phyloP scores from a whole-genome alignment of 176 grass and related monocot genomes.

The Oryza brachyantha region DNA sequence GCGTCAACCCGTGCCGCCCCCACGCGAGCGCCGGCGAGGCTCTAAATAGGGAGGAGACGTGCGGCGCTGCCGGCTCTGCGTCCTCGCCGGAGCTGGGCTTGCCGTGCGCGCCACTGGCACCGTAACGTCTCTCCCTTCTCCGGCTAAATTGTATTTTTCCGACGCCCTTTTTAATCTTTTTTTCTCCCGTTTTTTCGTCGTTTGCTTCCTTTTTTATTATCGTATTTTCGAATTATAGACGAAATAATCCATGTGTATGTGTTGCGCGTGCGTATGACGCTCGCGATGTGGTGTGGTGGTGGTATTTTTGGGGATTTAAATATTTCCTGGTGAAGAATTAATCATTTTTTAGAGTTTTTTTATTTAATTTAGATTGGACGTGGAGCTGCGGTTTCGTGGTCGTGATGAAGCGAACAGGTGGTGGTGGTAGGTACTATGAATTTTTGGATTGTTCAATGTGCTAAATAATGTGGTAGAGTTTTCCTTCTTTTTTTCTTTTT shows the following conservation, averaged over 20 bases:
- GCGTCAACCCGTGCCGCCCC: neutral
- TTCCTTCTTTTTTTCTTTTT: too few species aligned
- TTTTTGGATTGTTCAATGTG: too few species aligned
- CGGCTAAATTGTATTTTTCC: slow-evolving; percentile 1
- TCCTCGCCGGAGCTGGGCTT: slow-evolving; percentile 34
- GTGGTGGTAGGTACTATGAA: neutral
- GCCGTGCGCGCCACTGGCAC: slow-evolving; percentile 39
- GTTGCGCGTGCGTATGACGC: neutral
- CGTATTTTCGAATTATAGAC: neutral
- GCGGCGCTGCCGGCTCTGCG: neutral
- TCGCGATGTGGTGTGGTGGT: slow-evolving; percentile 13
- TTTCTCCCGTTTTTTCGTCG: neutral
- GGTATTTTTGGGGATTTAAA: neutral
- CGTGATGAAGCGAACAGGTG: too few species aligned
- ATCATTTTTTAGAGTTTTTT: neutral
- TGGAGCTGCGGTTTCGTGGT: neutral
- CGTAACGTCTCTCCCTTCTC: slow-evolving; percentile 3
- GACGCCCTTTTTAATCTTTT: too few species aligned
- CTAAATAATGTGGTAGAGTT: too few species aligned
- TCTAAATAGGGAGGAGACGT: neutral
- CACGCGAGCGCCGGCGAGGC: neutral
- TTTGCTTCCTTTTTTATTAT: neutral
- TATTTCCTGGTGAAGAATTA: slow-evolving; percentile 34
- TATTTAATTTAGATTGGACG: slow-evolving; percentile 32
- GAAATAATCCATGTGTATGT: slow-evolving; percentile 12